A percentile compares a stretch with the other conserved stretches of the same genome.
Conservation (phyloP, 345 rosid genomes). For the Turritis glabra region DNA sequence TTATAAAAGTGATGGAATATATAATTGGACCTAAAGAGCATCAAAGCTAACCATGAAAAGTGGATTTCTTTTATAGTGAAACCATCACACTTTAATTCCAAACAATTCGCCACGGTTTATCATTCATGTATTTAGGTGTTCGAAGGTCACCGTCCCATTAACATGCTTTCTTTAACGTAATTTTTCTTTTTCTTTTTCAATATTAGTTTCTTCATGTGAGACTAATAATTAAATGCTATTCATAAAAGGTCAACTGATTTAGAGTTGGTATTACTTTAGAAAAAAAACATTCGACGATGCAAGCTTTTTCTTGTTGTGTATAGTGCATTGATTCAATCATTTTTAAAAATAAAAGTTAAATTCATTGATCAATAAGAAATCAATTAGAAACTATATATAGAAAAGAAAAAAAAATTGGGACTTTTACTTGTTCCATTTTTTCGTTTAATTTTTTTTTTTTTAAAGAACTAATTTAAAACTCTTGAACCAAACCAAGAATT, state of each 20-base stretch:
- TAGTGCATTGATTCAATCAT: neutral
- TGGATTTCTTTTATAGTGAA: neutral
- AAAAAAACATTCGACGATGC: conserved; percentile 11
- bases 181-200: neutral
- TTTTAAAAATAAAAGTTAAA: neutral
- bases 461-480: neutral
- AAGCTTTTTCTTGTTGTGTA: conserved; percentile 8
- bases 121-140: conserved; percentile 19
- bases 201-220: conserved; percentile 16
- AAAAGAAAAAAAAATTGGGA: neutral
- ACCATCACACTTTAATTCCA: conserved; percentile 19
- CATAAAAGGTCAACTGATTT: conserved; percentile 23
- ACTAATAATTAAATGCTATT: neutral
- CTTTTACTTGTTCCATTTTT: neutral
- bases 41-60: conserved; percentile 13
- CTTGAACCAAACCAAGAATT: neutral
- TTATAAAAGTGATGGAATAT: conserved; percentile 3
- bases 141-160: conserved; percentile 34
- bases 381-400: neutral
- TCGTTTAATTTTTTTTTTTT: neutral
- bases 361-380: neutral
- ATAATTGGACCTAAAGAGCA: neutral
- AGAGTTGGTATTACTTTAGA: conserved; percentile 20
- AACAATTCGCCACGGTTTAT: conserved; percentile 35
- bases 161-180: conserved; percentile 20